Base-by-base conservation (phyloP, 805 yeast species). In the Huiozyma sinensis region DNA sequence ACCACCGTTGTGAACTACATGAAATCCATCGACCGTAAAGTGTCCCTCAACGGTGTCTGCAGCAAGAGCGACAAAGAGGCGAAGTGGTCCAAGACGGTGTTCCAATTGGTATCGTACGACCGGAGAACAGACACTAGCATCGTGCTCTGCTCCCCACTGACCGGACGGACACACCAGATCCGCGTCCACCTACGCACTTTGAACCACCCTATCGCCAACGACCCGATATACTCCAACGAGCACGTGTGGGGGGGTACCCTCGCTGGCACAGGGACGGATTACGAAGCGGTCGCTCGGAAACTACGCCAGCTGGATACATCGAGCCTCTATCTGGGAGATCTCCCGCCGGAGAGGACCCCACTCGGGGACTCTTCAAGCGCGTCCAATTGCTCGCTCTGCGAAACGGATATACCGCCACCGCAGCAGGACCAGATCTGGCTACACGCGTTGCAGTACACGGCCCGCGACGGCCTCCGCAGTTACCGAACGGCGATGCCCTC, bases 131-230 rank as follows among this genome's bases (percentile, higher is more conserved):
- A 71, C 53, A 68, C 54, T 13, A 61, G 61, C 77, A 71, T 92
- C 28, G 95, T 92, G 3, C 70, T 77, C 47, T 90, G 97, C 63
- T 73, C 69, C 50, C 98, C 98, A 1, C 65, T 74, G 12, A 90
- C 98, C 0, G 98, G 98, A 0, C 71, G 98, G 57, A 87, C 97
- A 0, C 98, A 90, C 61, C 98, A 90, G 60, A 88, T 92, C 41
- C 69, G 98, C 47, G 95, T 92, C 1, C 98, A 92, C 66, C 65
- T 92, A 45, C 96, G 89, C 63, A 82, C 71, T 51, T 53, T 92
- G n/a, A 97, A 97, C 0, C 74, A 69, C 56, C 96, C 97, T 0
- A 90, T 90, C 39, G 87, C 84, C 3, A 89, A 90, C 58, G 98
- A 90, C 61, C 97, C 97, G 0, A 71, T 89, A 1, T 90, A 88